phyloP scores from a whole-genome alignment of 2,329 filamentous ascomycete species.

The Ophiostoma ulmi region DNA sequence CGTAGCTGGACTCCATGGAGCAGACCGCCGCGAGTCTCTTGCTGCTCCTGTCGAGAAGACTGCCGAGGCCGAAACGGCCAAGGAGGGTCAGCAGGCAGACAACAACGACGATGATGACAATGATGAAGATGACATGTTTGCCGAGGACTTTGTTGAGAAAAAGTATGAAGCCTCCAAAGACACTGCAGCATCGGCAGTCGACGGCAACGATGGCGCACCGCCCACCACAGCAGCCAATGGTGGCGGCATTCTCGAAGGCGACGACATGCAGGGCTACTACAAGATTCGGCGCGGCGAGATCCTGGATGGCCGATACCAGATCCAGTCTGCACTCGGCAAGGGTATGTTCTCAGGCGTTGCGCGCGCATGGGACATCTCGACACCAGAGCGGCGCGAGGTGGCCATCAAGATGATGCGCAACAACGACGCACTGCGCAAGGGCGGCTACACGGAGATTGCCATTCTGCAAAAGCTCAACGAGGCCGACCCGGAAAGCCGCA shows the following conservation, averaged over 20 bases:
- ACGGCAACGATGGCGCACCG: slow-evolving; percentile 35
- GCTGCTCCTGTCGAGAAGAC: slow-evolving; percentile 27
- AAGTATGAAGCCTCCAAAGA: slow-evolving; percentile 49
- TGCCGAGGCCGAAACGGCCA: slow-evolving; percentile 22
- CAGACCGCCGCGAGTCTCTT: slow-evolving; percentile 32
- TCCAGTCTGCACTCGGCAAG: slow-evolving; percentile 80
- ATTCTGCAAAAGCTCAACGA: slow-evolving; percentile 84
- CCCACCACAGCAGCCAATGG: slow-evolving; percentile 51
- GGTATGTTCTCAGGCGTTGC: slow-evolving; percentile 98
- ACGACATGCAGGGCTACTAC: slow-evolving; percentile 94
- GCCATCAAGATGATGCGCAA: slow-evolving; percentile 98
- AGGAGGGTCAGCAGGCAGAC: not conserved
- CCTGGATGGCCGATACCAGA: slow-evolving; percentile 80
- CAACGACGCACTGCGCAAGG: slow-evolving; percentile 87
- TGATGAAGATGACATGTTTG: slow-evolving; percentile 83
- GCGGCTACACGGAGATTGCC: slow-evolving; percentile 88
- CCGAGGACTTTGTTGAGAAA: slow-evolving; percentile 67
- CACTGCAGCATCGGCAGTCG: slow-evolving; percentile 34
- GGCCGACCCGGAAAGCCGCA: slow-evolving; percentile 81
- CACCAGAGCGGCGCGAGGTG: slow-evolving; percentile 63
- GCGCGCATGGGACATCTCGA: slow-evolving; percentile 72
- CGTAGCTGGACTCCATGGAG: slow-evolving; percentile 42
- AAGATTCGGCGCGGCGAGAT: slow-evolving; percentile 89
- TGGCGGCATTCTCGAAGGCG: slow-evolving; percentile 81
- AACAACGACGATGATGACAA: slow-evolving; percentile 21